A percentile compares a stretch with the other conserved stretches of the same genome.
These are phyloP conservation scores for Serendipita sp. DNA, from an alignment of 768 basidiomycete species.

Conservation along the genomic window DNA sequence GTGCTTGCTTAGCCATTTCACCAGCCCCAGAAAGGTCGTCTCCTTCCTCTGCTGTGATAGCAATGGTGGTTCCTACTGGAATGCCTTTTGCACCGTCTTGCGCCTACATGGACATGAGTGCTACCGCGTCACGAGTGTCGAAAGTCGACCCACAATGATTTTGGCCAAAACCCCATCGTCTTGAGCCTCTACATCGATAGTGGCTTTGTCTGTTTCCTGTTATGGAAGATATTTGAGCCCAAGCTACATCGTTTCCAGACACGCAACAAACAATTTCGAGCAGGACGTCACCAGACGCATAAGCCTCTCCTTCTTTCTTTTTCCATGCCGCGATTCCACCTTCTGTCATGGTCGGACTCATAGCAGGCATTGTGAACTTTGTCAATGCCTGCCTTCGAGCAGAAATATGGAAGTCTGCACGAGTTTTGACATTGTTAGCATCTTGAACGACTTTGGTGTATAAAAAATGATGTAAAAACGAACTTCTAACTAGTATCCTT, in stretches of 20 bases:
- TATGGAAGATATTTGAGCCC: constrained; percentile 11
- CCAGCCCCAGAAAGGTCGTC: constrained; percentile 80
- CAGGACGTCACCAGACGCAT: constrained; percentile 80
- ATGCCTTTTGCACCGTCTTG: constrained; percentile 78
- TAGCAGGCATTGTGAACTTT: constrained; percentile 92
- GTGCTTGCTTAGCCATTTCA: constrained; percentile 50
- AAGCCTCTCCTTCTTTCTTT: constrained; percentile 87
- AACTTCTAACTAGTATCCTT: constrained; percentile 53
- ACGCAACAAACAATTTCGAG: constrained; percentile 66
- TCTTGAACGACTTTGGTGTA: neutral
- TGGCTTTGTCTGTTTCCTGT: constrained; percentile 99
- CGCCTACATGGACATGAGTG: constrained; percentile 30
- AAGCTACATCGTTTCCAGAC: constrained; percentile 2
- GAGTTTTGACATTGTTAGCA: neutral
- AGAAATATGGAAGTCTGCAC: constrained; percentile 67
- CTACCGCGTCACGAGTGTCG: constrained; percentile 7
- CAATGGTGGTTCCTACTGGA: constrained; percentile 75
- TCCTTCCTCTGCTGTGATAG: constrained; percentile 85
- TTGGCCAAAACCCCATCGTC: constrained; percentile 95
- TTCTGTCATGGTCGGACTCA: constrained; percentile 99
- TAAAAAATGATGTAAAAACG: constrained; percentile 25
- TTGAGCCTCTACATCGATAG: constrained; percentile 98
- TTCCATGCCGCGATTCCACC: constrained; percentile 98
- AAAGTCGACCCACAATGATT: constrained; percentile 59
- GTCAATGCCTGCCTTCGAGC: constrained; percentile 61